Conservation (phyloP, 2,329 filamentous ascomycete genomes). For the Monosporascus ibericus region DNA sequence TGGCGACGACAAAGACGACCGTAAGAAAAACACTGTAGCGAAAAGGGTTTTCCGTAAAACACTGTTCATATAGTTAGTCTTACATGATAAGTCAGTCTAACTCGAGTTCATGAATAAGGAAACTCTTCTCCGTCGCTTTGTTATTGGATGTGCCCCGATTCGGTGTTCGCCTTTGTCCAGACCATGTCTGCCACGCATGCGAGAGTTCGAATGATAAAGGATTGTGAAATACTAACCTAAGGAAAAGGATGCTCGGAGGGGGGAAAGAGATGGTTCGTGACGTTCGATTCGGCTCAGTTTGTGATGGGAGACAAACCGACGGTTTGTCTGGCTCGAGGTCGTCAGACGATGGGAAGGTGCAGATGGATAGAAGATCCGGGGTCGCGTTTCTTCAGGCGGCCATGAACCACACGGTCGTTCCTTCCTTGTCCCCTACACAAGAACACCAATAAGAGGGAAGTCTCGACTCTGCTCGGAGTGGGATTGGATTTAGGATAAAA, state of each 20-base stretch:
- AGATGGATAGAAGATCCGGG: background rate
- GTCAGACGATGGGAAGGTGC: too few species aligned
- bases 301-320: too few species aligned
- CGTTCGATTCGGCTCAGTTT: background rate
- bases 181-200: too few species aligned
- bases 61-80: background rate
- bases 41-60: background rate
- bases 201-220: background rate
- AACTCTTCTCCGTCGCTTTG: too few species aligned
- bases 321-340: too few species aligned
- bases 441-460: background rate
- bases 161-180: background rate
- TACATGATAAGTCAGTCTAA: too few species aligned
- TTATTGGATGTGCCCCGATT: background rate
- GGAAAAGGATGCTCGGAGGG: background rate
- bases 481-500: constrained; percentile 2
- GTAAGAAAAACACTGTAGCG: background rate
- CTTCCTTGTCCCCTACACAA: background rate
- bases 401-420: background rate
- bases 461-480: constrained; percentile 10
- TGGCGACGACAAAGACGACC: background rate
- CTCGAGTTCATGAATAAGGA: too few species aligned
- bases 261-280: background rate
- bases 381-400: background rate
- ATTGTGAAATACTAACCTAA: background rate